Evolutionary conservation across 257 asterid genomes (phyloP), one percentile per base, ranked within the genome.

Genomic region (Solanum tacnaense): DNA sequence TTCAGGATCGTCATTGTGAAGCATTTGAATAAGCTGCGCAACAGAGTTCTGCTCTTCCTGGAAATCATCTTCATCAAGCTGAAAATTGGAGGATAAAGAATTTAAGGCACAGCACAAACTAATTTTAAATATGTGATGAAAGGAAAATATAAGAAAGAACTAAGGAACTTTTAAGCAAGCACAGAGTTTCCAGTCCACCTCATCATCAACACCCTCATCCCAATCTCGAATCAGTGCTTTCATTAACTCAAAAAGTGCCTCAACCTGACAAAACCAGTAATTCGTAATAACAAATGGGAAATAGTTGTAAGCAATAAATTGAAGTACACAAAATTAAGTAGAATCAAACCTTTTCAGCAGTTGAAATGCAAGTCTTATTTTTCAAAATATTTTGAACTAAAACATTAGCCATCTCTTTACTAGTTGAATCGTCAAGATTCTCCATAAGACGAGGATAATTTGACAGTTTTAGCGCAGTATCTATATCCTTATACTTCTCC

Each of bases 31-130:
- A 87, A 97, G 98, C 84, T 96, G 95, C 49, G 99, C 97, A 87
- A 97, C 97, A 68, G 92, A 94, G 89, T 95, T 95, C 91, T 97
- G 99, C 89, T 97, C 99, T 93, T 97, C 99, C 73, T 92, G 92
- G 90, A 97, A 97, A 91, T 97, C 99, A 88, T 94, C 98, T 92
- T 94, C 99, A 83, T 95, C 98, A 89, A 93, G 94, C 99, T 97
- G 94, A 87, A 89, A 87, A 90, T 86, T 88, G 41, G 86, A 38
- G 62, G 85, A 71, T 20, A n/a, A 32, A 32, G n/a, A 78, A 78
- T 27, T 18, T 46, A 46, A 49, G 70, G 67, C 39, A 46, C 41
- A 81, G 13, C 36, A 81, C 29, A 81, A 49, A 81, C 68, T 81
- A 49, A 81, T 27, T 46, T 18, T 9, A 49, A 13, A 5, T 20